Evolutionary conservation across 352 stramenopile genomes (phyloP).

Genomic region (Phytophthora sojae): DNA sequence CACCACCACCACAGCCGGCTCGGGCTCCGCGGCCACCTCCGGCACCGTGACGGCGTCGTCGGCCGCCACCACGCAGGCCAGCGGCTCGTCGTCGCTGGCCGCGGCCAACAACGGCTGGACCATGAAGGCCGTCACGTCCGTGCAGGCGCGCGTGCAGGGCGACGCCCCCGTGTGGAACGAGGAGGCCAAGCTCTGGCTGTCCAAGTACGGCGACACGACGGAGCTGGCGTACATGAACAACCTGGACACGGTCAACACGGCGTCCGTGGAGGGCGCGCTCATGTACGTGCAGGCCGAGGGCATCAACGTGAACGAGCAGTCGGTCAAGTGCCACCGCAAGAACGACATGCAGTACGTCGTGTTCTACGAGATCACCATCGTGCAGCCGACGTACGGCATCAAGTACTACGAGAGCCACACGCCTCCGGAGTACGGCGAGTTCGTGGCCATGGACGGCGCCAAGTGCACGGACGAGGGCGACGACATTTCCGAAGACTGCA

Average conservation of each 20-base stretch:
- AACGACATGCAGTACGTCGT: conserved; percentile 70
- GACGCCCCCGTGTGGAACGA: conserved; percentile 51
- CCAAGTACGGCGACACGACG: conserved; percentile 48
- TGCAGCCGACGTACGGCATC: conserved; percentile 52
- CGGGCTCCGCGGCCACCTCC: not conserved
- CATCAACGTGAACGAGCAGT: conserved; percentile 57
- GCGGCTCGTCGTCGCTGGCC: not conserved
- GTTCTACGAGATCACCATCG: conserved; percentile 66
- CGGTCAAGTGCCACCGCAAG: conserved; percentile 60
- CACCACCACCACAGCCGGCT: not conserved
- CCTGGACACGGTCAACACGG: conserved; percentile 66
- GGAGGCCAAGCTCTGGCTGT: conserved; percentile 41
- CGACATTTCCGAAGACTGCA: conserved; percentile 43
- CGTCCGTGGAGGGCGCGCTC: conserved; percentile 64
- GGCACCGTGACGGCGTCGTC: conserved; percentile 8
- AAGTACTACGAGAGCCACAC: conserved; percentile 53
- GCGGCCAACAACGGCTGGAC: conserved; percentile 24
- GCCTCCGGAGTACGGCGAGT: conserved; percentile 57
- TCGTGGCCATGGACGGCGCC: conserved; percentile 64
- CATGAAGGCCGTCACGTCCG: conserved; percentile 40
- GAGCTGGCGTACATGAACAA: conserved; percentile 52
- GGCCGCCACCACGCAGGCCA: not conserved
- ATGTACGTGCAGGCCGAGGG: conserved; percentile 75
- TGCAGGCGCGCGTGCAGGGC: conserved; percentile 67
- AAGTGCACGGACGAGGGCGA: conserved; percentile 59